Evolutionary conservation across 495 filamentous ascomycete species (phyloP).

Genomic region (Penicillium egyptiacum): DNA sequence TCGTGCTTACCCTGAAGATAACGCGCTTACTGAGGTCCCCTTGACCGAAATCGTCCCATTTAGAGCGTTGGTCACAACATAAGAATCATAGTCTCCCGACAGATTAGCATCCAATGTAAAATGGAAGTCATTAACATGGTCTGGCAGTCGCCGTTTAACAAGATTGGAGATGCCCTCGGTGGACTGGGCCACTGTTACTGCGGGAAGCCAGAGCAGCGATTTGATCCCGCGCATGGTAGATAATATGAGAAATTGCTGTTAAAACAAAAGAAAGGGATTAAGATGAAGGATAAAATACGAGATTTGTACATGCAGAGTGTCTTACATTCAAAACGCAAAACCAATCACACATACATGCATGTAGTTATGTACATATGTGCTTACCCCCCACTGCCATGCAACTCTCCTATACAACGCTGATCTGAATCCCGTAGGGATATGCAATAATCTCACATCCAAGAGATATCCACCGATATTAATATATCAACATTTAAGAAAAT

Average conservation of each 20-base stretch:
- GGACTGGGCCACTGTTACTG: slow-evolving; percentile 27
- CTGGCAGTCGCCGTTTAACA: slow-evolving; percentile 46
- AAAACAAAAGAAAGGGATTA: not conserved
- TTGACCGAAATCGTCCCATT: slow-evolving; percentile 47
- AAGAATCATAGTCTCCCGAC: slow-evolving; percentile 40
- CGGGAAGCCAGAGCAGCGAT: slow-evolving; percentile 12
- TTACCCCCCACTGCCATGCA: slow-evolving; percentile 10
- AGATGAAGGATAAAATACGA: no score
- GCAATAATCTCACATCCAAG: not conserved
- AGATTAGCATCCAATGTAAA: slow-evolving; percentile 36
- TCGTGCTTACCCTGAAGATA: slow-evolving; percentile 42
- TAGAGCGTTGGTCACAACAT: slow-evolving; percentile 35
- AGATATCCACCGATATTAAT: not conserved
- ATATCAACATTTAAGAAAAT: slow-evolving; percentile 10
- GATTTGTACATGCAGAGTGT: no score
- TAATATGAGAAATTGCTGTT: not conserved
- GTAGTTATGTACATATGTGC: not conserved
- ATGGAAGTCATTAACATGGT: slow-evolving; percentile 41
- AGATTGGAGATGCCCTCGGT: slow-evolving; percentile 47
- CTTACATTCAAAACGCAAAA: no score
- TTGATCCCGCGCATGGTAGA: slow-evolving; percentile 17
- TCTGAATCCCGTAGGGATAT: not conserved
- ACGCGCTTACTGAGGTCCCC: slow-evolving; percentile 46
- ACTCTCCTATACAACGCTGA: slow-evolving; percentile 19
- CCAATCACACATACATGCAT: no score